phyloP scores from a whole-genome alignment of 1,139 yeast genomes.

The Kodamaea suecica region DNA sequence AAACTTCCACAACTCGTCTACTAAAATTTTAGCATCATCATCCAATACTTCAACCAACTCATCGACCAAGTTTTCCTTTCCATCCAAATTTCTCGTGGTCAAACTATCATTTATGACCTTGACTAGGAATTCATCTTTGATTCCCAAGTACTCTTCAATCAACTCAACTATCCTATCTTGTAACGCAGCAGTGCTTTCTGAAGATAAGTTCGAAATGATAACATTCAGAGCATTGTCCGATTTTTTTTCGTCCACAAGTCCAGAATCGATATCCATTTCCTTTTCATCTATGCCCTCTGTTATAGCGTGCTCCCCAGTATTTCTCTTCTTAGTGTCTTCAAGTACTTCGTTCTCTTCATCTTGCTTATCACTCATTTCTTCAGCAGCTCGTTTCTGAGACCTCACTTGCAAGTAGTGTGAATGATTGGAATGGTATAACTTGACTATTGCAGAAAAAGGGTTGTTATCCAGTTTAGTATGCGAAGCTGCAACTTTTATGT shows the following conservation, averaged over 20 bases:
- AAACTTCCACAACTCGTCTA: conserved; percentile 28
- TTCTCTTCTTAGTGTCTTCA: conserved; percentile 5
- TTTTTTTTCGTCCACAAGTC: neutral
- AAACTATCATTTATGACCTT: conserved; percentile 42
- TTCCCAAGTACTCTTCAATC: conserved; percentile 52
- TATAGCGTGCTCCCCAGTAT: neutral
- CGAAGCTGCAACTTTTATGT: conserved; percentile 17
- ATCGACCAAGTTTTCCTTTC: conserved; percentile 30
- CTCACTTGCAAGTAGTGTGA: conserved; percentile 39
- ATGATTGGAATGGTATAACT: conserved; percentile 33
- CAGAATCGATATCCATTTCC: neutral
- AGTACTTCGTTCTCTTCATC: conserved; percentile 21
- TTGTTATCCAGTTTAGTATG: neutral
- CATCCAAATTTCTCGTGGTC: conserved; percentile 22
- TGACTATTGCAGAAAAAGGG: conserved; percentile 7
- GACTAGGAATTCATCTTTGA: conserved; percentile 48
- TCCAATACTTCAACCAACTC: conserved; percentile 54
- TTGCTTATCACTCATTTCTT: conserved; percentile 31
- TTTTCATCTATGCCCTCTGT: neutral
- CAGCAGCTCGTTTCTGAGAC: conserved; percentile 26
- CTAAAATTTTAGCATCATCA: conserved; percentile 51
- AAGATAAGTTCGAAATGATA: conserved; percentile 14
- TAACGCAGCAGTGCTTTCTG: conserved; percentile 18
- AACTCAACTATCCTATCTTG: conserved; percentile 36
- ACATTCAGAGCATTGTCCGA: conserved; percentile 5